A percentile compares a stretch with the other conserved stretches of the same genome.
Conservation (phyloP, 441 rosid species). For the Pelargonium fulgidum region DNA sequence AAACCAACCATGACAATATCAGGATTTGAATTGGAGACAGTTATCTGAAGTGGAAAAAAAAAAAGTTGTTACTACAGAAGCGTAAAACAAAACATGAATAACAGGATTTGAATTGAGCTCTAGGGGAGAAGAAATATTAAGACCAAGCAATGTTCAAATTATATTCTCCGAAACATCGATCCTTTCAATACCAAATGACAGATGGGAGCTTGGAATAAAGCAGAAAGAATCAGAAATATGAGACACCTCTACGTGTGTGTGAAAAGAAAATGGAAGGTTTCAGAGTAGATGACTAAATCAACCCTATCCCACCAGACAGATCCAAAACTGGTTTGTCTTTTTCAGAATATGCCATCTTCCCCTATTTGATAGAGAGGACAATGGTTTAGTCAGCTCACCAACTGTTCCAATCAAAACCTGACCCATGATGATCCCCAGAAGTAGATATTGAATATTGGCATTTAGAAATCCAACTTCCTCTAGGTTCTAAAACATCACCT, state of each 20-base stretch:
- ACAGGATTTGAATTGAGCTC: neutral
- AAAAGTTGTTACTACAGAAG: conserved; percentile 11
- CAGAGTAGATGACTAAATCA: neutral
- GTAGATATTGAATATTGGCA: neutral
- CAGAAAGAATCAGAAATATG: conserved; percentile 5
- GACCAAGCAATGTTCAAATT: neutral
- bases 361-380: neutral
- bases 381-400: conserved; percentile 10
- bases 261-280: too few relatives aligned
- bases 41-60: conserved; percentile 49
- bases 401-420: neutral
- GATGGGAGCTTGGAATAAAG: neutral
- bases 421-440: conserved; percentile 5
- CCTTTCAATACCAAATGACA: neutral
- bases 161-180: conserved; percentile 1
- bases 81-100: conserved; percentile 1
- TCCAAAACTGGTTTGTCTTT: conserved; percentile 1
- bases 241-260: neutral
- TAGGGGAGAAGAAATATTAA: neutral
- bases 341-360: neutral
- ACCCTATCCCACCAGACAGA: neutral
- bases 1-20: conserved; percentile 99
- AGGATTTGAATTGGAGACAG: conserved; percentile 90
- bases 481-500: neutral
- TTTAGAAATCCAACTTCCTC: conserved; percentile 4